Conservation (phyloP, 306 rosid genomes). For the Datisca glomerata region DNA sequence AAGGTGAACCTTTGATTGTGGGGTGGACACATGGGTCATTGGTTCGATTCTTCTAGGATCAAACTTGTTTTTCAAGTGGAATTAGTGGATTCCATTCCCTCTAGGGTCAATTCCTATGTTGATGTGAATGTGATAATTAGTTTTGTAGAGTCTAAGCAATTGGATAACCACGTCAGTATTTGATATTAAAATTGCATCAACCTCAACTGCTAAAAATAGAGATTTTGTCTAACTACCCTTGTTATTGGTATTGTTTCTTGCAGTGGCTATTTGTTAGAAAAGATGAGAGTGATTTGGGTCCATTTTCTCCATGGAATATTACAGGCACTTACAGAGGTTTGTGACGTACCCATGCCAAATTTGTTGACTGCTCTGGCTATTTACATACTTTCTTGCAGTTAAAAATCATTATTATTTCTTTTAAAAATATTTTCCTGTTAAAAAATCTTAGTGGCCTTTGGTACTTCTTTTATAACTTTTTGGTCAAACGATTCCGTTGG, state of each 20-base stretch:
- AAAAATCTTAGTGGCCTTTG: too few species aligned
- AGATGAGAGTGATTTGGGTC: conserved; percentile 76
- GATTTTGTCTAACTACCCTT: conserved; percentile 10
- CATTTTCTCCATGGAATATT: conserved; percentile 87
- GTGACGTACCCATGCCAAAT: conserved; percentile 6
- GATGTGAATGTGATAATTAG: too few species aligned
- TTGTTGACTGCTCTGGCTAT: neutral
- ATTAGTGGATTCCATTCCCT: too few species aligned
- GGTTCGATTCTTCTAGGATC: too few species aligned
- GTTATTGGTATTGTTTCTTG: conserved; percentile 29
- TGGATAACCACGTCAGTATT: neutral
- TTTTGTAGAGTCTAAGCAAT: neutral
- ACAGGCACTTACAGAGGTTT: conserved; percentile 95
- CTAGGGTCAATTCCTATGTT: too few species aligned
- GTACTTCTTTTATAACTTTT: too few species aligned
- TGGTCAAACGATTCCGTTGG: too few species aligned
- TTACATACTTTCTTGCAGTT: neutral
- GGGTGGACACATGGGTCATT: too few species aligned
- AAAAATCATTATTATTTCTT: too few species aligned
- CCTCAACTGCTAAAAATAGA: too few species aligned
- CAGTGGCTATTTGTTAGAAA: conserved; percentile 86
- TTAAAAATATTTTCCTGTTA: too few species aligned
- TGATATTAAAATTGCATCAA: neutral
- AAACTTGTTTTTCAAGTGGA: neutral
- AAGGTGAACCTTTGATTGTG: too few species aligned